These are phyloP conservation scores for Exophiala alcalophila DNA, from an alignment of 2,329 filamentous ascomycete species.

Conservation along the genomic window DNA sequence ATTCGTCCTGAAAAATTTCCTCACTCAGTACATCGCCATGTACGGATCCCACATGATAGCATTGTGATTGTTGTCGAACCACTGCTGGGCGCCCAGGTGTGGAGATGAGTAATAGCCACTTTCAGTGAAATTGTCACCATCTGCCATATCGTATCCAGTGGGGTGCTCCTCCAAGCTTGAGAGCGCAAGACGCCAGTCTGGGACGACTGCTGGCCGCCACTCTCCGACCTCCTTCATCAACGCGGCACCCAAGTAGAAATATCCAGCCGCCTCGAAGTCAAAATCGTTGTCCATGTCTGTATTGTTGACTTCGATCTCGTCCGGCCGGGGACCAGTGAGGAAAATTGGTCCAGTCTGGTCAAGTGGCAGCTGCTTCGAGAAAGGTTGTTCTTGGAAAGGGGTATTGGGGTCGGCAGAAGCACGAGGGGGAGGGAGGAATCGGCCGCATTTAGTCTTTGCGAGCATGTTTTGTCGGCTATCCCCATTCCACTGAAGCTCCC, in stretches of 20 bases:
- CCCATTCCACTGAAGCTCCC: slow-evolving; percentile 21
- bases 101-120: no score
- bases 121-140: no score
- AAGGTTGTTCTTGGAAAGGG: slow-evolving; percentile 17
- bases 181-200: no score
- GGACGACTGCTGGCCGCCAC: slow-evolving; percentile 8
- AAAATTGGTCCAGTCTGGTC: slow-evolving; percentile 23
- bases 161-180: no score
- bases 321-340: slow-evolving; percentile 14
- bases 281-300: slow-evolving; percentile 18
- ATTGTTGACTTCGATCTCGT: slow-evolving; percentile 18
- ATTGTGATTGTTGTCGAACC: no score
- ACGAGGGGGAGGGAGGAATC: slow-evolving; percentile 22
- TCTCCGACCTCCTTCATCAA: slow-evolving; percentile 21
- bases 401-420: slow-evolving; percentile 2
- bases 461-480: slow-evolving; percentile 17
- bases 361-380: slow-evolving; percentile 9
- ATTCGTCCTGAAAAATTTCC: no score
- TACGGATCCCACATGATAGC: no score
- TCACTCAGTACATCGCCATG: no score
- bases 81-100: no score
- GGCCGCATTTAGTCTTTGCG: slow-evolving; percentile 17
- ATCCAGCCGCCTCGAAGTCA: slow-evolving; percentile 15
- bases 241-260: slow-evolving; percentile 13
- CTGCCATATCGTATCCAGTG: no score